Conservation (phyloP, 2,329 filamentous ascomycete species). For the Colletotrichum tamarilloi region DNA sequence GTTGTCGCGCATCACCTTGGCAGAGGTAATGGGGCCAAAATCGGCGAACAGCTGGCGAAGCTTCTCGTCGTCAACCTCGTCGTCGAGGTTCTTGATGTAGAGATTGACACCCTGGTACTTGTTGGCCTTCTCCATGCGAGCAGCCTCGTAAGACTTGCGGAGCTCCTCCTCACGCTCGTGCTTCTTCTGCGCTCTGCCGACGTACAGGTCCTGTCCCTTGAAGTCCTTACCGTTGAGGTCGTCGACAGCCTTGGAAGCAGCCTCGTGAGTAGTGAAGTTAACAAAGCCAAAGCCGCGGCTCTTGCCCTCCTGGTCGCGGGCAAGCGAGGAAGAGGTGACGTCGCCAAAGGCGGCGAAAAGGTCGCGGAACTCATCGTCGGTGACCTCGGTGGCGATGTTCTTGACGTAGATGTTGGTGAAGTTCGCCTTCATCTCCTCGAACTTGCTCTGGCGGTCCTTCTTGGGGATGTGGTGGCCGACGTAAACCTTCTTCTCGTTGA, state of each 20-base stretch:
- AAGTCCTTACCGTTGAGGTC: conserved; percentile 93
- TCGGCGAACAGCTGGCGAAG: conserved; percentile 91
- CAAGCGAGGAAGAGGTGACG: conserved; percentile 94
- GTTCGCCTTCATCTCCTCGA: conserved; percentile 99
- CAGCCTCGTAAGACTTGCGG: conserved; percentile 98
- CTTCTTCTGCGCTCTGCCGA: conserved; percentile 99
- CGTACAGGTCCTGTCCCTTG: conserved; percentile 95
- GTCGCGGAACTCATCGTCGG: conserved; percentile 93
- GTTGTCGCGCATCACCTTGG: conserved; percentile 98
- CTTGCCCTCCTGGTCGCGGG: conserved; percentile 89
- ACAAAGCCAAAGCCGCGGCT: conserved; percentile 96
- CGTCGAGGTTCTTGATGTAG: conserved; percentile 99
- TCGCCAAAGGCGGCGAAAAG: conserved; percentile 93
- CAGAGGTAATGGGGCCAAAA: conserved; percentile 95
- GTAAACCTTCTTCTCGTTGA: conserved; percentile 99
- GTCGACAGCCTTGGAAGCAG: conserved; percentile 86
- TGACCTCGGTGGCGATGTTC: conserved; percentile 88
- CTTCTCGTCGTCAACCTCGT: conserved; percentile 98
- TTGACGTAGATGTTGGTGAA: conserved; percentile 99
- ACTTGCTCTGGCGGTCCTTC: conserved; percentile 99
- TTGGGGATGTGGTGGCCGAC: conserved; percentile 99
- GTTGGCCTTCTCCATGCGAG: conserved; percentile 96
- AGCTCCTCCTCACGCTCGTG: conserved; percentile 99
- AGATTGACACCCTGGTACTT: conserved; percentile 99
- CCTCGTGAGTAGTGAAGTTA: conserved; percentile 94